A percentile compares a stretch with the other conserved stretches of the same genome.
Conservation (phyloP, 2,329 filamentous ascomycete genomes). For the Aureobasidium sp. region DNA sequence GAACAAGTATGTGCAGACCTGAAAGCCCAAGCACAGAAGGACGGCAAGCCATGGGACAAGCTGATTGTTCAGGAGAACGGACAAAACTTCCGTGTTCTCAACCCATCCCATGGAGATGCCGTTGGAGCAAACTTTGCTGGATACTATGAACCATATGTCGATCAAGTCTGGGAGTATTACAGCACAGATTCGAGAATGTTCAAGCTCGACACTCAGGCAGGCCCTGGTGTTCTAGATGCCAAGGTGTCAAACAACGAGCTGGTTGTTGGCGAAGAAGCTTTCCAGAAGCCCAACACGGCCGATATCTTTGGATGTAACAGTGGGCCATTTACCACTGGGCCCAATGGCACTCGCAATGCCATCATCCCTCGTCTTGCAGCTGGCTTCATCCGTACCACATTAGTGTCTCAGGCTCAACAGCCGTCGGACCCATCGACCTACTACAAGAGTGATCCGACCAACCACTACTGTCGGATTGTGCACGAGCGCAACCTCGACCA, state of each 20-base stretch:
- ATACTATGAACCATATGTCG: slow-evolving; percentile 46
- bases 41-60: slow-evolving; percentile 56
- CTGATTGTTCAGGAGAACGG: slow-evolving; percentile 40
- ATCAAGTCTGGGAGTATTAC: slow-evolving; percentile 44
- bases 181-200: slow-evolving; percentile 20
- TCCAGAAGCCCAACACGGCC: slow-evolving; percentile 48
- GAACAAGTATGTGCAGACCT: slow-evolving; percentile 47
- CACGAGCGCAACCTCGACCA: slow-evolving; percentile 49
- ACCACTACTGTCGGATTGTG: slow-evolving; percentile 50
- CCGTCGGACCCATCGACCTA: slow-evolving; percentile 28
- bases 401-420: slow-evolving; percentile 41
- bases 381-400: slow-evolving; percentile 66
- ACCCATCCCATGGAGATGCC: slow-evolving; percentile 39
- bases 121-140: slow-evolving; percentile 41
- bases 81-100: slow-evolving; percentile 35
- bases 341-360: slow-evolving; percentile 41
- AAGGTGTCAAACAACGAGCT: slow-evolving; percentile 35
- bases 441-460: slow-evolving; percentile 30
- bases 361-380: slow-evolving; percentile 69
- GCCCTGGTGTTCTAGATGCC: slow-evolving; percentile 45
- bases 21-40: slow-evolving; percentile 44
- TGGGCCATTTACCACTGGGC: slow-evolving; percentile 49
- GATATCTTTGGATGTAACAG: slow-evolving; percentile 63
- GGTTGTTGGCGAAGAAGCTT: slow-evolving; percentile 40
- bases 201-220: slow-evolving; percentile 57